Percentiles rank a stretch among this genome's conserved stretches.
These are phyloP conservation scores for Westerdykella sp. DNA, from an alignment of 2,329 filamentous ascomycete genomes.

Conservation along the genomic window DNA sequence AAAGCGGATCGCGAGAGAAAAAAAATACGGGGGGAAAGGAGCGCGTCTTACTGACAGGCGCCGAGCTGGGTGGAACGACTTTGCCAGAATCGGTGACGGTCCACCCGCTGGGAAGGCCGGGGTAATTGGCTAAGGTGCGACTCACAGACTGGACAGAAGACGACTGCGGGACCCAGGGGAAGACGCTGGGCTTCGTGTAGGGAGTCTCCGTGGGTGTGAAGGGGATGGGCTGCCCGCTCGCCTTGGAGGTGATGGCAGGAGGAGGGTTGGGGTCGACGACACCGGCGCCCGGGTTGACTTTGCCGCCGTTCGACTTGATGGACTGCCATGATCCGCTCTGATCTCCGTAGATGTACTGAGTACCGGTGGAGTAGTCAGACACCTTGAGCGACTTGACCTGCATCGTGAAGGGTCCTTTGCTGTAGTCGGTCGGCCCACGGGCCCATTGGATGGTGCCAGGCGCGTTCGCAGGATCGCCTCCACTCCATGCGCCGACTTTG, in stretches of 20 bases:
- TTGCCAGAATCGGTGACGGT: slow-evolving; percentile 72
- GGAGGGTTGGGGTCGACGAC: slow-evolving; percentile 49
- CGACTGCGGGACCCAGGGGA: slow-evolving; percentile 59
- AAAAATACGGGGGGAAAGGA: slow-evolving; percentile 22
- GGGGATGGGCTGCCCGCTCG: slow-evolving; percentile 59
- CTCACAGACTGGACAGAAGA: slow-evolving; percentile 48
- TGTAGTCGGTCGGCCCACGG: slow-evolving; percentile 77
- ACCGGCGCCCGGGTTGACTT: slow-evolving; percentile 58
- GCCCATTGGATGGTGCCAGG: slow-evolving; percentile 86
- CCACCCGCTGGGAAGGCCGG: slow-evolving; percentile 71
- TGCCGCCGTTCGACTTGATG: slow-evolving; percentile 73
- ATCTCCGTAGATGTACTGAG: slow-evolving; percentile 75
- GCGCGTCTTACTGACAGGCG: slow-evolving; percentile 58
- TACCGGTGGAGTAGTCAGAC: slow-evolving; percentile 89
- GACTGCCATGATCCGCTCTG: slow-evolving; percentile 71
- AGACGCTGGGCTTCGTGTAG: slow-evolving; percentile 37
- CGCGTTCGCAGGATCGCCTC: slow-evolving; percentile 74
- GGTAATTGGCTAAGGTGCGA: slow-evolving; percentile 43
- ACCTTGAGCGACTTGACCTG: slow-evolving; percentile 67
- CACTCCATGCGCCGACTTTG: slow-evolving; percentile 87
- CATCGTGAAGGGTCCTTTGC: slow-evolving; percentile 80
- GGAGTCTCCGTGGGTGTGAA: slow-evolving; percentile 57
- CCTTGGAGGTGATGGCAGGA: slow-evolving; percentile 58
- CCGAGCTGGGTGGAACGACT: slow-evolving; percentile 65
- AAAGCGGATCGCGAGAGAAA: slow-evolving; percentile 7